phyloP scores from a whole-genome alignment of 177 flowering plant species.

The Telopea speciosissima region DNA sequence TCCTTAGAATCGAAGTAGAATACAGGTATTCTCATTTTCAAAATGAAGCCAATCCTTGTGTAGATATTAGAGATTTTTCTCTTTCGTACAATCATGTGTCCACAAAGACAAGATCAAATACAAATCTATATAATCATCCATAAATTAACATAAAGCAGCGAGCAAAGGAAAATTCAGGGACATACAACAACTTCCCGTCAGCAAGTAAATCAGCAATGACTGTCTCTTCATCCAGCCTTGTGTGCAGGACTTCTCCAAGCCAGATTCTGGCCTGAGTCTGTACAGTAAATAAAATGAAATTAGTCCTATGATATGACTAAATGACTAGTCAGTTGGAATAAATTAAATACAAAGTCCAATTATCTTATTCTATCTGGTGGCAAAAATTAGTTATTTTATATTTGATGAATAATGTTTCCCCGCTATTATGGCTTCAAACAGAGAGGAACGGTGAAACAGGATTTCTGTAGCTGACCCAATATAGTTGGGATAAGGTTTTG shows the following conservation, averaged over 20 bases:
- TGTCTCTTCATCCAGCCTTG: conserved; percentile 45
- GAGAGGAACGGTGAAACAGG: too few relatives aligned
- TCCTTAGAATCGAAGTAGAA: neutral
- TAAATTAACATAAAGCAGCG: neutral
- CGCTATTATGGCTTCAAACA: too few relatives aligned
- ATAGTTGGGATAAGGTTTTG: too few relatives aligned
- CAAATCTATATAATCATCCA: neutral
- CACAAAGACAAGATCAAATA: neutral
- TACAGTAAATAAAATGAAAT: conserved; percentile 2
- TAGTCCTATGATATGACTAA: neutral
- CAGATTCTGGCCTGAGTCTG: conserved; percentile 69
- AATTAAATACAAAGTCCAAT: neutral
- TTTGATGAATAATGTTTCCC: neutral
- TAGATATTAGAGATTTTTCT: neutral
- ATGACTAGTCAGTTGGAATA: neutral
- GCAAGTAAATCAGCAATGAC: conserved; percentile 52
- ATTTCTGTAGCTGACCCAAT: too few relatives aligned
- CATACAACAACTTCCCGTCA: conserved; percentile 64
- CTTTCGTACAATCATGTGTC: neutral
- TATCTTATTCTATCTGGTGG: neutral
- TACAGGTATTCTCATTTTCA: neutral
- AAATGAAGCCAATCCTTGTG: neutral
- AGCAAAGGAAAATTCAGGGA: conserved; percentile 7
- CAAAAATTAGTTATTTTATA: neutral
- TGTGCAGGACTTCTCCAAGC: conserved; percentile 60